Conservation (phyloP, 257 asterid genomes). For the Solanum tacnaense region DNA sequence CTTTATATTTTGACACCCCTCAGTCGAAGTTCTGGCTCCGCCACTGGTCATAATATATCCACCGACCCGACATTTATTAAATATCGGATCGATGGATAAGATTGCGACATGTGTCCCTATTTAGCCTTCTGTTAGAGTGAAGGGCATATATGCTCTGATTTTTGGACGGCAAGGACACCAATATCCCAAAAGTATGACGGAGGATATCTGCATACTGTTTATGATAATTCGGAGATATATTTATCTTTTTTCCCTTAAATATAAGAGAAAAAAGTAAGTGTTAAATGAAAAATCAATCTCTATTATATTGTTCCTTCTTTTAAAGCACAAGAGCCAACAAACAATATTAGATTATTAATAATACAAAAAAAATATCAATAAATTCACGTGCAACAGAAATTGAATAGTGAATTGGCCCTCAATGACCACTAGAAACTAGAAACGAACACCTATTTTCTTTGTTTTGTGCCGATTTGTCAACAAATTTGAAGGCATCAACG, state of each 20-base stretch:
- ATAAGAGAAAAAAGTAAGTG: neutral
- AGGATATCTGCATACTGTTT: fast-evolving
- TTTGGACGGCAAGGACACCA: fast-evolving
- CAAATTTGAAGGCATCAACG: neutral
- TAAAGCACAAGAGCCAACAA: neutral
- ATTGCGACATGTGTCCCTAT: too few relatives aligned
- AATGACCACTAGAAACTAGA: neutral
- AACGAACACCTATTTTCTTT: neutral
- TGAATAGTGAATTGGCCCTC: neutral
- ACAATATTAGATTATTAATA: too few relatives aligned
- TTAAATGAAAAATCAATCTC: neutral
- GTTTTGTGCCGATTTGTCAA: neutral
- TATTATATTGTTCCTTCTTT: neutral
- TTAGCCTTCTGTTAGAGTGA: too few relatives aligned
- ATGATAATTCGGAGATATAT: fast-evolving
- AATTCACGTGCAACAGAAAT: neutral
- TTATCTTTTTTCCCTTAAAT: too few relatives aligned
- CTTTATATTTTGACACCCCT: too few relatives aligned
- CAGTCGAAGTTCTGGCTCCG: too few relatives aligned
- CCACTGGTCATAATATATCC: too few relatives aligned
- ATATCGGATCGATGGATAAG: too few relatives aligned
- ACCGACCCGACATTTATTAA: too few relatives aligned
- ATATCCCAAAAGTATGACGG: fast-evolving
- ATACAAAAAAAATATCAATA: neutral
- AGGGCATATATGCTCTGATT: too few relatives aligned